phyloP scores from a whole-genome alignment of 345 rosid genomes.

The Leavenworthia alabamica region DNA sequence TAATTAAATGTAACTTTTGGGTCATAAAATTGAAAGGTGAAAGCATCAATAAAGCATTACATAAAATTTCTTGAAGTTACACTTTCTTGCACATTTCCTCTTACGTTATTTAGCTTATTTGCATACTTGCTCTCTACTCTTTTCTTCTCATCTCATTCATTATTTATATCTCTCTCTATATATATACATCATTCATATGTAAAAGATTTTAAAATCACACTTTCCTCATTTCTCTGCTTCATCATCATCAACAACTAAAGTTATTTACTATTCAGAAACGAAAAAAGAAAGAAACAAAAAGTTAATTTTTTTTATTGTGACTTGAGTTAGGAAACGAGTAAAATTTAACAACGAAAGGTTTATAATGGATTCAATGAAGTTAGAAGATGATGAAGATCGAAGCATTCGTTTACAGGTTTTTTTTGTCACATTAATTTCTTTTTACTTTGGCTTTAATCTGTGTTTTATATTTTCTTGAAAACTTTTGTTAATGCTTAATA shows the following conservation, averaged over 20 bases:
- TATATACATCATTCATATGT: not conserved
- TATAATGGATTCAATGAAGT: conserved; percentile 32
- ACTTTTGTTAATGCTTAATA: not conserved
- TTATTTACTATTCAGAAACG: not conserved
- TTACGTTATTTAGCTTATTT: conserved; percentile 25
- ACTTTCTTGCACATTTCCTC: conserved; percentile 42
- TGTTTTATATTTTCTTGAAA: not conserved
- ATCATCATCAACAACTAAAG: too few relatives aligned
- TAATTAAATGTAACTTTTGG: conserved; percentile 9
- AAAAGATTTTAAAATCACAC: conserved; percentile 14
- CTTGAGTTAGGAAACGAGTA: not conserved
- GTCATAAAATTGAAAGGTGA: conserved; percentile 8
- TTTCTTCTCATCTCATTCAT: not conserved
- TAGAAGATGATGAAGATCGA: conserved; percentile 37
- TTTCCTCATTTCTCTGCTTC: conserved; percentile 28
- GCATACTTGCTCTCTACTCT: conserved; percentile 19
- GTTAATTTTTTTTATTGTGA: not conserved
- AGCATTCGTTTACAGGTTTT: conserved; percentile 50
- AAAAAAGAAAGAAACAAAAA: conserved; percentile 2
- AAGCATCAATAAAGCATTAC: too few relatives aligned
- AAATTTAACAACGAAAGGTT: not conserved
- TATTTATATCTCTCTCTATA: not conserved
- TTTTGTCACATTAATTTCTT: not conserved
- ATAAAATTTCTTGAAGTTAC: conserved; percentile 32
- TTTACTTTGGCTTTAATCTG: not conserved